Base-by-base conservation (phyloP, 192 early-diverging fungal species). In the Umbelopsis isabellina region DNA sequence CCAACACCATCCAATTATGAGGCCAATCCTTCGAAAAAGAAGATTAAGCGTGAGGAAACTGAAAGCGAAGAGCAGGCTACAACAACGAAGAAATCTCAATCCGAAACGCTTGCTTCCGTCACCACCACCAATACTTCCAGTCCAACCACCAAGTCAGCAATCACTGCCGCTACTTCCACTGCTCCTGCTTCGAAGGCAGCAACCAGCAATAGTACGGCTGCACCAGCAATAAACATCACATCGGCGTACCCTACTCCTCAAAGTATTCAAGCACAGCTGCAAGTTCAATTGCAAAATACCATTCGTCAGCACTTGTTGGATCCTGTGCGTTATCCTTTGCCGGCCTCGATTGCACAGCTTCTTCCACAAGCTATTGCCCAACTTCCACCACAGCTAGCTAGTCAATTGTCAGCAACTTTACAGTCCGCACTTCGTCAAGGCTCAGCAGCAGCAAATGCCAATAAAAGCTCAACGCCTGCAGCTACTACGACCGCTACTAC, bases 221-320 rank as follows among this genome's bases (percentile, higher is more conserved):
- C 55, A 35, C 46, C 48, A 4, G 49, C 55, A 8, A 25, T 61
- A 16, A 61, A n/a, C 18, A 30, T 61, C 25, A 61, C 27, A 35
- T 61, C 55, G 18, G 55, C 55, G 18, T 61, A 61, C 27, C 55
- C 55, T 11, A 61, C 55, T 35, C 55, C 58, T 49, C 46, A 64
- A 21, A 35, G 70, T 58, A 64, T 69, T 3, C 76, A 78, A 53
- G 68, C 72, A 10, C 76, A 78, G 50, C 30, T 78, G n/a, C 72
- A 78, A 55, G 50, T 73, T 23, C 76, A 78, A 50, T 49, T 78
- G 16, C 76, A 78, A 50, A 78, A 78, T 70, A 78, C 76, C 30
- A 78, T 78, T 46, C 71, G 76, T 2, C 76, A 78, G 25, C 76
- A 78, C 49, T 67, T 78, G 45, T 23, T 78, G 6, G 67, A 78